A percentile compares a stretch with the other conserved stretches of the same genome.
Evolutionary conservation across 2,329 filamentous ascomycete genomes (phyloP).

Genomic region (Colletotrichum filicis): DNA sequence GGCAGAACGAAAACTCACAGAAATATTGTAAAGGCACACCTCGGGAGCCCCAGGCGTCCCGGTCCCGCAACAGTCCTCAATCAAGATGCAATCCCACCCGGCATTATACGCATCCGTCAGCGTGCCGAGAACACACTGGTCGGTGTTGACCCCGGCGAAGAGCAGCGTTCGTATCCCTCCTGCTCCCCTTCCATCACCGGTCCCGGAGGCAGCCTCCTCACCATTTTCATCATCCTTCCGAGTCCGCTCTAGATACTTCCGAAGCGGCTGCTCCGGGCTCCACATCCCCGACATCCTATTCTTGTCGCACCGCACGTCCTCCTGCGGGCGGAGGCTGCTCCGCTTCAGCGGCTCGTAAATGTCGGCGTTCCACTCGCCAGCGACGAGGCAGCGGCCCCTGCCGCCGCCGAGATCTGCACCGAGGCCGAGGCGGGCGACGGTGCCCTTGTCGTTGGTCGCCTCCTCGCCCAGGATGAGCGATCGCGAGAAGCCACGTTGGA

Average conservation of each 20-base stretch:
- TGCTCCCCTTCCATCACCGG: constrained; percentile 38
- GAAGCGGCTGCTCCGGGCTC: constrained; percentile 54
- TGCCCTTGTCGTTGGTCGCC: constrained; percentile 18
- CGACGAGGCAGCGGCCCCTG: constrained; percentile 58
- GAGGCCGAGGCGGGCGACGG: constrained; percentile 45
- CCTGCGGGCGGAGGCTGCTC: constrained; percentile 42
- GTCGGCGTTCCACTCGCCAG: constrained; percentile 66
- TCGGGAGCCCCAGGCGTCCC: constrained; percentile 23
- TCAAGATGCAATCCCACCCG: constrained; percentile 46
- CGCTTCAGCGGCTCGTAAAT: constrained; percentile 58
- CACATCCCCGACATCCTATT: constrained; percentile 69
- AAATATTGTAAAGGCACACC: constrained; percentile 27
- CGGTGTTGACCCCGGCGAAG: constrained; percentile 70
- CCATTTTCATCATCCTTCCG: background rate
- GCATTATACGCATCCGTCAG: constrained; percentile 65
- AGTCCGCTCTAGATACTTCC: constrained; percentile 47
- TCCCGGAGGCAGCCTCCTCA: background rate
- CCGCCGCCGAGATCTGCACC: constrained; percentile 59
- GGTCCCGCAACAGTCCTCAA: constrained; percentile 32
- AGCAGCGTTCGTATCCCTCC: constrained; percentile 57
- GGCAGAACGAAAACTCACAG: constrained; percentile 11
- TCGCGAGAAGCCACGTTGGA: constrained; percentile 59
- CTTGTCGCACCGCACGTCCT: constrained; percentile 65
- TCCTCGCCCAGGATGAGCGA: constrained; percentile 42
- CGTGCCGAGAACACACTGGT: constrained; percentile 69